These are phyloP conservation scores for Fusarium acutatum DNA, from an alignment of 2,329 filamentous ascomycete genomes.

Conservation along the genomic window DNA sequence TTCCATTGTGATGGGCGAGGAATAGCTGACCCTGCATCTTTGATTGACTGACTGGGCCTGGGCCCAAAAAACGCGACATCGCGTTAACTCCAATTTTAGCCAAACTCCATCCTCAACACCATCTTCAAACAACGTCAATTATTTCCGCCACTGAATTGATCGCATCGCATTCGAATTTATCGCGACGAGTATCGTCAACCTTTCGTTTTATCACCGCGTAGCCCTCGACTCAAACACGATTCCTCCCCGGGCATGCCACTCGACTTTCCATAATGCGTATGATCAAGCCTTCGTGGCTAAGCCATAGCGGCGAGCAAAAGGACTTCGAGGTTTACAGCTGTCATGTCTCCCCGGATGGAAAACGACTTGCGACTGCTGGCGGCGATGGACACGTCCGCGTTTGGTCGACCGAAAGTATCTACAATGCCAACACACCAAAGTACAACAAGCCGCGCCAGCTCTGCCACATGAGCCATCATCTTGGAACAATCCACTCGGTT, in stretches of 20 bases:
- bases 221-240: slow-evolving; percentile 11
- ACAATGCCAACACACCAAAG: slow-evolving; percentile 76
- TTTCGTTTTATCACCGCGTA: neutral
- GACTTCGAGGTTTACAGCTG: slow-evolving; percentile 99
- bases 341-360: slow-evolving; percentile 94
- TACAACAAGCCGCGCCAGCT: slow-evolving; percentile 88
- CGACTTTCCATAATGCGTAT: slow-evolving; percentile 70
- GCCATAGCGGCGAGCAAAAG: slow-evolving; percentile 96
- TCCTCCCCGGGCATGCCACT: slow-evolving; percentile 34
- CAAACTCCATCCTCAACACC: slow-evolving; percentile 16
- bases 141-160: neutral
- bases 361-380: slow-evolving; percentile 89
- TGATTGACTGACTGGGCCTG: slow-evolving; percentile 14
- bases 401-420: slow-evolving; percentile 96
- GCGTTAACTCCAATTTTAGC: slow-evolving; percentile 31
- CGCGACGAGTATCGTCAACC: neutral
- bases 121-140: slow-evolving; percentile 7
- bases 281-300: slow-evolving; percentile 95
- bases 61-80: slow-evolving; percentile 36
- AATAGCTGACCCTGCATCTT: slow-evolving; percentile 23
- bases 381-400: slow-evolving; percentile 98
- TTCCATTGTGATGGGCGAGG: slow-evolving; percentile 3
- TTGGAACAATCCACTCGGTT: slow-evolving; percentile 95
- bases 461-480: slow-evolving; percentile 97
- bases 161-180: slow-evolving; percentile 6